Evolutionary conservation across 148 eudicot genomes (phyloP).

Genomic region (Silene latifolia): DNA sequence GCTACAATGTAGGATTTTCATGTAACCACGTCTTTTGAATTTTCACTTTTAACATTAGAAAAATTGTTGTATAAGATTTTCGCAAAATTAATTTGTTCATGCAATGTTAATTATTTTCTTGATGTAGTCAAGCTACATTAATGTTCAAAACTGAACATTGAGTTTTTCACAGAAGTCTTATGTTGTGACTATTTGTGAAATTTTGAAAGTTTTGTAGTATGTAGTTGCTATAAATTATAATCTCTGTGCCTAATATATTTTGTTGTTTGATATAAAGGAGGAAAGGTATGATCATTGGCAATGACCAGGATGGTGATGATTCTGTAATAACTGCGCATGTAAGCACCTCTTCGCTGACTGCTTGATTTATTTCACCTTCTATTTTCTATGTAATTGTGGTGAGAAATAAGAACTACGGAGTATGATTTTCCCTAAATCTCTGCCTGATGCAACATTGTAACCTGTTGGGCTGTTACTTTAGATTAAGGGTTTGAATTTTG

Average conservation of each 20-base stretch:
- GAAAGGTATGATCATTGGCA: conserved; percentile 87
- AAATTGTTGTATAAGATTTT: neutral
- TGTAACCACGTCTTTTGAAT: neutral
- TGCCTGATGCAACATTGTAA: too few relatives aligned
- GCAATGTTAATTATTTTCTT: neutral
- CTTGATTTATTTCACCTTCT: neutral
- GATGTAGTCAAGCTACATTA: neutral
- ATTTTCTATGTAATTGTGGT: conserved; percentile 2
- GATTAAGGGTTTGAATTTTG: too few relatives aligned
- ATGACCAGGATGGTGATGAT: conserved; percentile 96
- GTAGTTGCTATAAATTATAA: neutral
- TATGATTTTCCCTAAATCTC: neutral
- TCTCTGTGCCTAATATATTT: conserved; percentile 20
- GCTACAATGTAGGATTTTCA: neutral
- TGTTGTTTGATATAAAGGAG: conserved; percentile 47
- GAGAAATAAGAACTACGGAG: neutral
- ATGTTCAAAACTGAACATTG: neutral
- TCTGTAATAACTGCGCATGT: conserved; percentile 78
- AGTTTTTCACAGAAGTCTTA: neutral
- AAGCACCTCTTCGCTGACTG: conserved; percentile 26
- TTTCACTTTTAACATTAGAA: neutral
- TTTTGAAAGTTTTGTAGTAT: neutral
- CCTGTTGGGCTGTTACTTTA: too few relatives aligned
- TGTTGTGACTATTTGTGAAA: neutral
- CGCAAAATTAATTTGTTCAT: neutral